A percentile compares a stretch with the other conserved stretches of the same genome.
Evolutionary conservation across 1,284 basidiomycete genomes (phyloP).

Genomic region (Exobasidium rhododendri): DNA sequence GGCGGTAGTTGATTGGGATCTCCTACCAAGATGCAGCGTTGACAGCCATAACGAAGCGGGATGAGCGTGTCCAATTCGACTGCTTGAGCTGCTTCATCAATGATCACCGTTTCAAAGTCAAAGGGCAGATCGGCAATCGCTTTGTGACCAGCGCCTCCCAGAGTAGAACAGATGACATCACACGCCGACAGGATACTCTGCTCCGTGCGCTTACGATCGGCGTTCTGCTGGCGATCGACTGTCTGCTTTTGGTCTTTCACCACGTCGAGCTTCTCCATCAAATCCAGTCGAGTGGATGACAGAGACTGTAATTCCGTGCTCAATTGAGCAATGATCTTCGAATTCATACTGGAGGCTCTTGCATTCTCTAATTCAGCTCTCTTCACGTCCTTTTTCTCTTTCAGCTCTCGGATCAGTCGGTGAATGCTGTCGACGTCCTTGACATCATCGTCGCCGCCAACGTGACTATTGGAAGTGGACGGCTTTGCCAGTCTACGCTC

Average conservation of each 20-base stretch:
- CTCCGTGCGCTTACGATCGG: constrained; percentile 34
- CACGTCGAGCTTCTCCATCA: constrained; percentile 42
- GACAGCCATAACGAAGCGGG: constrained; percentile 82
- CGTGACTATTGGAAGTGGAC: constrained; percentile 16
- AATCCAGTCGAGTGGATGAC: constrained; percentile 27
- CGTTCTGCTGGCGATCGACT: constrained; percentile 35
- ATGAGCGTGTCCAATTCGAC: constrained; percentile 96
- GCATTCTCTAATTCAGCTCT: constrained; percentile 31
- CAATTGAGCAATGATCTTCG: constrained; percentile 26
- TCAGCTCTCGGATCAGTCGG: constrained; percentile 29
- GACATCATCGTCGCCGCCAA: constrained; percentile 10
- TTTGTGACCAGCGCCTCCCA: constrained; percentile 83
- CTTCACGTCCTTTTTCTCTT: constrained; percentile 37
- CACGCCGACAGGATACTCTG: constrained; percentile 58
- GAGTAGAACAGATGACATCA: constrained; percentile 89
- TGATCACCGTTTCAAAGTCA: constrained; percentile 92
- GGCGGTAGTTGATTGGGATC: constrained; percentile 97
- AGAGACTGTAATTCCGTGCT: constrained; percentile 29
- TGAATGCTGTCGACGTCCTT: constrained; percentile 21
- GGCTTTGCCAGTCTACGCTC: constrained; percentile 26
- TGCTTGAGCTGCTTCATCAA: constrained; percentile 97
- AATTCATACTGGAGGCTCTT: constrained; percentile 15
- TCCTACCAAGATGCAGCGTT: constrained; percentile 88
- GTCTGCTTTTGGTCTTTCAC: constrained; percentile 42
- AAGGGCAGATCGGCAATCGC: constrained; percentile 67